Conservation (phyloP, 2,329 filamentous ascomycete species). For the Lachnellula arida region DNA sequence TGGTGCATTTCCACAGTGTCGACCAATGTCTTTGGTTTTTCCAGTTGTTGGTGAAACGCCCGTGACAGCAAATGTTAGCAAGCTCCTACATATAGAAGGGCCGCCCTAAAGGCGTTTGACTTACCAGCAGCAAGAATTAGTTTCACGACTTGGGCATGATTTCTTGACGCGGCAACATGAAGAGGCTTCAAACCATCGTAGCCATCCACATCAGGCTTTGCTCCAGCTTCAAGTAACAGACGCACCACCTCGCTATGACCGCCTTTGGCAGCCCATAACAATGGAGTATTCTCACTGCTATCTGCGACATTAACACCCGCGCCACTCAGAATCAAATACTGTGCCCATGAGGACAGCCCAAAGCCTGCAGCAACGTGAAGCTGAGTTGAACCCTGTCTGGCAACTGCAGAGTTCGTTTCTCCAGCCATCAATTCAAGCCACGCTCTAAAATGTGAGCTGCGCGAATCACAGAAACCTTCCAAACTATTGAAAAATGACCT, state of each 20-base stretch:
- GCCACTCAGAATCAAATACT: conserved; percentile 13
- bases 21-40: conserved; percentile 12
- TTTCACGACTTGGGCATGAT: conserved; percentile 28
- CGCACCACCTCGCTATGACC: conserved; percentile 27
- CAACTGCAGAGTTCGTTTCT: conserved; percentile 21
- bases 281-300: conserved; percentile 27
- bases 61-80: too few species aligned
- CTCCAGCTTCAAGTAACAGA: conserved; percentile 33
- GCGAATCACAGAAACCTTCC: conserved; percentile 7
- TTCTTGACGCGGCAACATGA: conserved; percentile 33
- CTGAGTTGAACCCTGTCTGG: conserved; percentile 14
- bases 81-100: too few species aligned
- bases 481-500: conserved; percentile 8
- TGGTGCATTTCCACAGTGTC: conserved; percentile 3
- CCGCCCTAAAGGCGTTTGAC: conserved; percentile 27
- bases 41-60: conserved; percentile 22
- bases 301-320: conserved; percentile 15
- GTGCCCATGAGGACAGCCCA: conserved; percentile 6
- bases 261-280: conserved; percentile 31
- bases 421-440: conserved; percentile 15
- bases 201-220: conserved; percentile 28
- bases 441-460: conserved; percentile 8
- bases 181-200: conserved; percentile 32
- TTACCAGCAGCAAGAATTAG: conserved; percentile 33
- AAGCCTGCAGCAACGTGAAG: conserved; percentile 15